Evolutionary conservation across 2,329 filamentous ascomycete genomes (phyloP).

Genomic region (Fusarium heterosporum): DNA sequence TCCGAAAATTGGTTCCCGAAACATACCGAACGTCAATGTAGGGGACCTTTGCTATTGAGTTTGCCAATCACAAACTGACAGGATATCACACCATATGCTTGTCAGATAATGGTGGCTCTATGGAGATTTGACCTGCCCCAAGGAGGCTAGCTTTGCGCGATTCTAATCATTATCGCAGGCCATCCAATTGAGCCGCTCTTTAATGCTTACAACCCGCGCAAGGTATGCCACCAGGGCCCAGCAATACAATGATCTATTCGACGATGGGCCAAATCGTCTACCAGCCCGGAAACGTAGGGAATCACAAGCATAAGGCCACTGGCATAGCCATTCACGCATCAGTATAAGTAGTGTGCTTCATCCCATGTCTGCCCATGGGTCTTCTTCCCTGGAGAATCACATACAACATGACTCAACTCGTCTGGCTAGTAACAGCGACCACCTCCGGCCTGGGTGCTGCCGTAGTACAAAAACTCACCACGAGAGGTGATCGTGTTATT

Average conservation of each 20-base stretch:
- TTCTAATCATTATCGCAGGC: background rate
- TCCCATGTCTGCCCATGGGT: rapidly evolving
- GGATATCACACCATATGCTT: background rate
- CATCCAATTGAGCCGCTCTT: background rate
- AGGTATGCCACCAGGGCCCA: background rate
- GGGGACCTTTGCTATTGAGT: background rate
- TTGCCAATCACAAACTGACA: background rate
- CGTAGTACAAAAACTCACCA: constrained; percentile 2
- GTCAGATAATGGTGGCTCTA: constrained; percentile 3
- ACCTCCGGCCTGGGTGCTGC: constrained; percentile 19
- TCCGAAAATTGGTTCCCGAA: background rate
- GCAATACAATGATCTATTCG: background rate
- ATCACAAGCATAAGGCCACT: background rate
- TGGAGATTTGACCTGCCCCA: background rate
- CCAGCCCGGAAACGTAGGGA: background rate
- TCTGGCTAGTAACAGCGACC: constrained; percentile 18
- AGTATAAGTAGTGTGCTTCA: background rate
- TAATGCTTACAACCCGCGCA: background rate
- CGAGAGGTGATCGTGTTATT: constrained; percentile 10
- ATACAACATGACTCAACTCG: background rate
- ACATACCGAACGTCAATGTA: background rate
- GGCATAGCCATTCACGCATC: background rate
- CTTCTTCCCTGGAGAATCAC: rapidly evolving
- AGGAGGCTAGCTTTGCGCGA: constrained; percentile 21
- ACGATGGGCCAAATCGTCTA: background rate